Evolutionary conservation across 2,329 filamentous ascomycete species (phyloP).

Genomic region (Beauveria asiatica): DNA sequence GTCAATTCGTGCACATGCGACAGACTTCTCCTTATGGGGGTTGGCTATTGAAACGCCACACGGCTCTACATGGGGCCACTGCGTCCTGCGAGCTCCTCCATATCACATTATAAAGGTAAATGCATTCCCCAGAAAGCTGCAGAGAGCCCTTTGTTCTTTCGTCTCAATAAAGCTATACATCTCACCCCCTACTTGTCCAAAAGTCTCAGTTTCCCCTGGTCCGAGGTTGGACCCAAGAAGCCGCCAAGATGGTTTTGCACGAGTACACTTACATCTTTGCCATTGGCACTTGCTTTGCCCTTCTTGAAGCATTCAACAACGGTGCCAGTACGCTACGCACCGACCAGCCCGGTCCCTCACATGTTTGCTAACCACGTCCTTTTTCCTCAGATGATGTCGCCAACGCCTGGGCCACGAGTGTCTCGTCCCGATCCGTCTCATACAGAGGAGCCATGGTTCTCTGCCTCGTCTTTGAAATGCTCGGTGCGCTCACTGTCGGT

Average conservation of each 20-base stretch:
- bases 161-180: background rate
- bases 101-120: background rate
- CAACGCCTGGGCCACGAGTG: slow-evolving; percentile 73
- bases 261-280: slow-evolving; percentile 64
- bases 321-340: slow-evolving; percentile 55
- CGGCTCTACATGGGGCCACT: background rate
- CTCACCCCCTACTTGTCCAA: background rate
- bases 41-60: slow-evolving; percentile 8
- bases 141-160: background rate
- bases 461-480: slow-evolving; percentile 58
- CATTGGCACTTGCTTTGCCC: slow-evolving; percentile 67
- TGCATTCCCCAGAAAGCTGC: background rate
- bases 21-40: slow-evolving; percentile 3
- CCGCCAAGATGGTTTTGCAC: slow-evolving; percentile 45
- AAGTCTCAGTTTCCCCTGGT: background rate
- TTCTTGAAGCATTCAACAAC: slow-evolving; percentile 72
- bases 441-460: slow-evolving; percentile 62
- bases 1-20: slow-evolving; percentile 8
- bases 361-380: background rate
- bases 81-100: background rate
- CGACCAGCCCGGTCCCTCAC: background rate
- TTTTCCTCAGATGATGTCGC: slow-evolving; percentile 62
- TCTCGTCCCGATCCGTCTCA: slow-evolving; percentile 68
- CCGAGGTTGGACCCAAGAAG: background rate
- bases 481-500: slow-evolving; percentile 58